phyloP scores from a whole-genome alignment of 441 rosid species.

The Pelargonium fulgidum region DNA sequence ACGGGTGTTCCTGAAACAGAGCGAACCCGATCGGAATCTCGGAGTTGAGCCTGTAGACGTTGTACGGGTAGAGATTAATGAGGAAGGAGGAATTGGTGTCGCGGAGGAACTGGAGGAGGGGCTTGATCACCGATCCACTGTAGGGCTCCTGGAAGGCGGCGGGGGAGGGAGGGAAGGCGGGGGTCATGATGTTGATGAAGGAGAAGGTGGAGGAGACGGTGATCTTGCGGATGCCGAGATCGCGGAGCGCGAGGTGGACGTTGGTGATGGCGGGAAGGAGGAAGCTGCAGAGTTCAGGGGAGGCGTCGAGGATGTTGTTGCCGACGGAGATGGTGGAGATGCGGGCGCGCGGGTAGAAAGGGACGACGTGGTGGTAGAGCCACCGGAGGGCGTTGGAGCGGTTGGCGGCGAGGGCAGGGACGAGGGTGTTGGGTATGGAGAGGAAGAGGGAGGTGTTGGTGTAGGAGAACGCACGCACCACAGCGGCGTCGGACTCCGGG shows the following conservation, averaged over 20 bases:
- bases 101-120: slow-evolving; percentile 57
- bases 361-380: slow-evolving; percentile 63
- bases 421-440: slow-evolving; percentile 58
- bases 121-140: slow-evolving; percentile 45
- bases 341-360: slow-evolving; percentile 65
- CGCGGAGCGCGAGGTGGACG: slow-evolving; percentile 42
- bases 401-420: slow-evolving; percentile 56
- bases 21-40: slow-evolving; percentile 79
- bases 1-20: slow-evolving; percentile 61
- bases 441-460: slow-evolving; percentile 68
- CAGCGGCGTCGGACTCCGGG: slow-evolving; percentile 44
- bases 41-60: slow-evolving; percentile 47
- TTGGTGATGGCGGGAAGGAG: slow-evolving; percentile 63
- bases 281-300: slow-evolving; percentile 36
- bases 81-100: slow-evolving; percentile 68
- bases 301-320: slow-evolving; percentile 40
- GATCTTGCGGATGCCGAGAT: slow-evolving; percentile 49
- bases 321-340: slow-evolving; percentile 73
- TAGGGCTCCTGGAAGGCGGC: slow-evolving; percentile 60
- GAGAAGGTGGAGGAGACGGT: slow-evolving; percentile 77
- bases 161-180: slow-evolving; percentile 74
- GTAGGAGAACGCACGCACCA: slow-evolving; percentile 62
- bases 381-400: slow-evolving; percentile 59
- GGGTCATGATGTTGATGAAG: slow-evolving; percentile 50
- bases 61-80: slow-evolving; percentile 70